A percentile compares a stretch with the other conserved stretches of the same genome.
Evolutionary conservation across 2,329 filamentous ascomycete species (phyloP).

Genomic region (Botrytis fabae): DNA sequence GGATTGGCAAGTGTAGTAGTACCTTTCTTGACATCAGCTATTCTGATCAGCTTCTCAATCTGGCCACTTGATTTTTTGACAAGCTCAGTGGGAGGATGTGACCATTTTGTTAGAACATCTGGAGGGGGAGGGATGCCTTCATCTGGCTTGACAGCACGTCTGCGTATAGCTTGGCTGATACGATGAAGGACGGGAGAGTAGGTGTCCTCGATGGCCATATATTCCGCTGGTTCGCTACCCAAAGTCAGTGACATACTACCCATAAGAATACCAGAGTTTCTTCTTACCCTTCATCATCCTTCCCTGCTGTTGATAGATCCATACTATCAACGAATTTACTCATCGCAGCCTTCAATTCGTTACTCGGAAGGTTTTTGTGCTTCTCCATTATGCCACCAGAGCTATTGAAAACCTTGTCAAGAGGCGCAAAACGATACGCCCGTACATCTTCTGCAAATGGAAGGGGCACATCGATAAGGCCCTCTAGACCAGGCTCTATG

Average conservation of each 20-base stretch:
- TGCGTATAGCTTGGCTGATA: conserved; percentile 80
- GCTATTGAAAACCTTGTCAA: conserved; percentile 86
- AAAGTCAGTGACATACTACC: conserved; percentile 17
- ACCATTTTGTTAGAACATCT: conserved; percentile 69
- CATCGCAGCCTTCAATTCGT: conserved; percentile 78
- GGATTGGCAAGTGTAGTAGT: conserved; percentile 26
- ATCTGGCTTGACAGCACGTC: conserved; percentile 74
- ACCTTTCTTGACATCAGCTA: conserved; percentile 83
- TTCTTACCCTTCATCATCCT: conserved; percentile 71
- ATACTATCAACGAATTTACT: conserved; percentile 88
- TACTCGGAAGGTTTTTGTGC: conserved; percentile 78
- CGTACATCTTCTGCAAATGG: conserved; percentile 93
- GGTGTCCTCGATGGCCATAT: conserved; percentile 74
- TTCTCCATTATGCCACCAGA: conserved; percentile 77
- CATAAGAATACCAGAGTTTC: conserved; percentile 19
- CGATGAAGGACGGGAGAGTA: conserved; percentile 87
- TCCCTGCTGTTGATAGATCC: conserved; percentile 73
- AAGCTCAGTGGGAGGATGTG: conserved; percentile 68
- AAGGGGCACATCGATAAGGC: conserved; percentile 83
- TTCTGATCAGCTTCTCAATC: conserved; percentile 64
- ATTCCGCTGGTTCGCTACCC: conserved; percentile 59
- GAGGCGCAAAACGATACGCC: conserved; percentile 84
- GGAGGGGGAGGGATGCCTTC: conserved; percentile 62
- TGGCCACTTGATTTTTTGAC: conserved; percentile 55
- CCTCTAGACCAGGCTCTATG: conserved; percentile 78